Conservation (phyloP, 2,329 filamentous ascomycete genomes). For the Fusarium sp. region DNA sequence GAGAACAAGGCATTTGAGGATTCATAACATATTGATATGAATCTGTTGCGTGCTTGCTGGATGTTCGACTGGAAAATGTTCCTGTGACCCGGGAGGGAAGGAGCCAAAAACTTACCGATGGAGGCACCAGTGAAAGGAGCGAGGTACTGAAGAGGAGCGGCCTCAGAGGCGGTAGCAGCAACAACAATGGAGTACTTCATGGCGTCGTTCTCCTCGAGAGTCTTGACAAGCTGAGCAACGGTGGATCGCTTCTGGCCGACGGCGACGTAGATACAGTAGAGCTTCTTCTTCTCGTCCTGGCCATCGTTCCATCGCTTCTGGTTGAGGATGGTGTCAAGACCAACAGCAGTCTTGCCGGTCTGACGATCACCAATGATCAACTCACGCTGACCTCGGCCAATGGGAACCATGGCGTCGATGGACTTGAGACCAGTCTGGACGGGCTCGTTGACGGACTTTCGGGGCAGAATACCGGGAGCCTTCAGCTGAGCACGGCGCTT, state of each 20-base stretch:
- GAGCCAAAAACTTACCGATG: constrained; percentile 4
- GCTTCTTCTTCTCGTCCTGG: constrained; percentile 94
- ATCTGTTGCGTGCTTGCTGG: not conserved
- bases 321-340: constrained; percentile 97
- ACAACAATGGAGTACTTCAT: constrained; percentile 98
- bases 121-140: constrained; percentile 86
- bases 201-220: constrained; percentile 98
- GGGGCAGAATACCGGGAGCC: constrained; percentile 97
- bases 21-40: not conserved
- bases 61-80: not conserved
- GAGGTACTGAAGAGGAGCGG: constrained; percentile 92
- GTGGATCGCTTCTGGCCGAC: constrained; percentile 99
- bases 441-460: constrained; percentile 96
- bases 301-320: constrained; percentile 97
- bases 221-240: constrained; percentile 99
- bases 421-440: constrained; percentile 99
- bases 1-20: not conserved
- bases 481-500: constrained; percentile 98
- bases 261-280: constrained; percentile 99
- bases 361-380: constrained; percentile 99
- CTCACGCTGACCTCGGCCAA: constrained; percentile 99
- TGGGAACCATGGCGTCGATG: constrained; percentile 99
- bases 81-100: rapidly evolving
- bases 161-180: constrained; percentile 96
- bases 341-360: constrained; percentile 99